These are phyloP conservation scores for Eugenia klotzschiana DNA, from an alignment of 441 rosid species.

Conservation along the genomic window DNA sequence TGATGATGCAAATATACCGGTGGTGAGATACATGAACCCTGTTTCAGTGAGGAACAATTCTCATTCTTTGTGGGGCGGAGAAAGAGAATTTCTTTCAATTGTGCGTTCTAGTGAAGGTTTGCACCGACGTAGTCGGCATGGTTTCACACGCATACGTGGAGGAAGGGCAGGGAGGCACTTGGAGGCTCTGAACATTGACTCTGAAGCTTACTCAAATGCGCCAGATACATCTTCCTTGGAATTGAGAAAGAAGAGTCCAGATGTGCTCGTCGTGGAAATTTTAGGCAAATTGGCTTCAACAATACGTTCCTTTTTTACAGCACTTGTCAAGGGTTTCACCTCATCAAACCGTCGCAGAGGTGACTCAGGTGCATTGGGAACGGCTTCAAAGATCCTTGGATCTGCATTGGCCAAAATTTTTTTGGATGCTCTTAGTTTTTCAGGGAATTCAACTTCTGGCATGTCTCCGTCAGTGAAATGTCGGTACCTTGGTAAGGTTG, in stretches of 20 bases:
- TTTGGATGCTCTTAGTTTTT: conserved; percentile 73
- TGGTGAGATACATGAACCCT: conserved; percentile 65
- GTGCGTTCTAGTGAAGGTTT: conserved; percentile 72
- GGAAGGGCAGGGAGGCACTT: conserved; percentile 81
- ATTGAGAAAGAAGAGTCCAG: conserved; percentile 69
- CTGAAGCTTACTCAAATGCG: conserved; percentile 42
- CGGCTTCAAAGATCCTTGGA: conserved; percentile 83
- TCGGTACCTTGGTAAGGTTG: conserved; percentile 83
- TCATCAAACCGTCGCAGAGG: conserved; percentile 89
- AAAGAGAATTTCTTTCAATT: conserved; percentile 68
- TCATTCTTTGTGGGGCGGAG: conserved; percentile 71
- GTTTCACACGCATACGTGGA: conserved; percentile 75
- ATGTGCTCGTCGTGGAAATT: conserved; percentile 54
- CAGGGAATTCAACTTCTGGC: conserved; percentile 52
- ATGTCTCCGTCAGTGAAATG: conserved; percentile 65
- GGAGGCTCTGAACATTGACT: conserved; percentile 62
- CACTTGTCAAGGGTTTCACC: conserved; percentile 87
- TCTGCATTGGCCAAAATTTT: conserved; percentile 73
- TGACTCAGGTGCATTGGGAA: conserved; percentile 60
- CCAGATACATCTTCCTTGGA: conserved; percentile 55
- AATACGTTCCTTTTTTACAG: conserved; percentile 61
- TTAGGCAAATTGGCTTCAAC: conserved; percentile 68
- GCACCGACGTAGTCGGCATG: conserved; percentile 77
- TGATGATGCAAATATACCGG: conserved; percentile 62
- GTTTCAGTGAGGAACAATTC: conserved; percentile 62